Conservation (phyloP, 2,329 filamentous ascomycete species). For the Cladosporium sp. region DNA sequence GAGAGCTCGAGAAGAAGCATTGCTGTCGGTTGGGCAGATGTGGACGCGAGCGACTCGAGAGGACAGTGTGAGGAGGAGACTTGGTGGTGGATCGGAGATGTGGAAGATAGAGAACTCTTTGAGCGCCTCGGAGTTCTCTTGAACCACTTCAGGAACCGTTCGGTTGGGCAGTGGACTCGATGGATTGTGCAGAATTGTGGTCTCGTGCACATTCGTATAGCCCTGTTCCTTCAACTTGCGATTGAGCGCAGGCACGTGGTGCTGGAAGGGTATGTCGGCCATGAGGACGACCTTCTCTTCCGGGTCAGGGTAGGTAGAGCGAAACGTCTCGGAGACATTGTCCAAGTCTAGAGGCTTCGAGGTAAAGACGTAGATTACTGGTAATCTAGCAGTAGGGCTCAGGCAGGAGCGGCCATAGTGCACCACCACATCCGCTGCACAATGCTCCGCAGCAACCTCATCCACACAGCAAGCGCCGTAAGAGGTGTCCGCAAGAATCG, state of each 20-base stretch:
- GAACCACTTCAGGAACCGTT: conserved; percentile 53
- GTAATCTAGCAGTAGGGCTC: conserved; percentile 80
- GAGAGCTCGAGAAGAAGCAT: conserved; percentile 32
- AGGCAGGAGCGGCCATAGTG: conserved; percentile 93
- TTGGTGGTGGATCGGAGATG: conserved; percentile 73
- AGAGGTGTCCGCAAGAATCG: conserved; percentile 89
- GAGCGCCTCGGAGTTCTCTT: conserved; percentile 47
- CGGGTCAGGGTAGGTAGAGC: conserved; percentile 62
- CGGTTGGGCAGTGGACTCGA: conserved; percentile 81
- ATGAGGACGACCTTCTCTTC: conserved; percentile 68
- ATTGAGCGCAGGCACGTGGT: conserved; percentile 62
- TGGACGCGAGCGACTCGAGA: conserved; percentile 75
- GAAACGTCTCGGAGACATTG: conserved; percentile 58
- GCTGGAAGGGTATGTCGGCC: conserved; percentile 83
- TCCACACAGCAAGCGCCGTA: conserved; percentile 98
- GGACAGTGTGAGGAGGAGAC: conserved; percentile 81
- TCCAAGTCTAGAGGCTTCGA: conserved; percentile 63
- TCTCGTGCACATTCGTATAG: conserved; percentile 67
- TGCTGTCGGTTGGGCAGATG: conserved; percentile 61
- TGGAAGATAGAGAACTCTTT: conserved; percentile 75
- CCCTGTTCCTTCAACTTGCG: conserved; percentile 54
- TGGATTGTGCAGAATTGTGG: conserved; percentile 72
- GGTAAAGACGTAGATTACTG: conserved; percentile 90
- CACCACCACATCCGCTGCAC: conserved; percentile 82
- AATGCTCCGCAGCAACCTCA: conserved; percentile 92